These are phyloP conservation scores for Ophiocordyceps sinensis DNA, from an alignment of 2,329 filamentous ascomycete species.

Conservation along the genomic window DNA sequence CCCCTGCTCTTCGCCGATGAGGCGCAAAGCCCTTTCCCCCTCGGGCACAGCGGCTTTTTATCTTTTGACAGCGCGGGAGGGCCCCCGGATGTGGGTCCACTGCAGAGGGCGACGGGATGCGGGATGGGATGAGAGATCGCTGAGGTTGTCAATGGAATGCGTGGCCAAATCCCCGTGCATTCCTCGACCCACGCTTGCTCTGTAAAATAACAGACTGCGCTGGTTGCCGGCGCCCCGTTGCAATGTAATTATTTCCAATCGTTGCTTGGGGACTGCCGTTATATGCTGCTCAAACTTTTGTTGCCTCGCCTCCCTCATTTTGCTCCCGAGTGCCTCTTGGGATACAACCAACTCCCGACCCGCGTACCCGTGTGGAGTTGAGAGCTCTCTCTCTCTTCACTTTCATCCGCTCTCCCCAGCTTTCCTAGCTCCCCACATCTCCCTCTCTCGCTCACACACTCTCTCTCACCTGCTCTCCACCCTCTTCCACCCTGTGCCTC, in stretches of 20 bases:
- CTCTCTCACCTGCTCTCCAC: background rate
- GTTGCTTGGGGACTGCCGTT: background rate
- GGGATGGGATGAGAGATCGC: background rate
- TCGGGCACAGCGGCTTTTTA: background rate
- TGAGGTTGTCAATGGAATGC: constrained; percentile 2
- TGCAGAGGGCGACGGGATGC: background rate
- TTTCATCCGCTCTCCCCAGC: background rate
- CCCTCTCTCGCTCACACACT: background rate
- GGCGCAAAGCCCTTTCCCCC: background rate
- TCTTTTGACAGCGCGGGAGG: background rate
- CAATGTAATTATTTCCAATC: constrained; percentile 1
- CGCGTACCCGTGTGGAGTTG: constrained; percentile 1
- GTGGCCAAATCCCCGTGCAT: constrained; percentile 2
- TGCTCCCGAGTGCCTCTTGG: background rate
- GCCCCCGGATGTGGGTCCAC: constrained; percentile 1
- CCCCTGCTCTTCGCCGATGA: constrained; percentile 1
- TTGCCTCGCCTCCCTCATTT: background rate
- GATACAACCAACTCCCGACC: constrained; percentile 1
- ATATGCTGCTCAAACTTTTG: constrained; percentile 1
- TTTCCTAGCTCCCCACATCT: background rate
- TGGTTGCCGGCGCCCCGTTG: constrained; percentile 1
- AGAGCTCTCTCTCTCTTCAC: background rate
- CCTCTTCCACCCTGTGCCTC: background rate
- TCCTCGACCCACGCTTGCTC: constrained; percentile 1
- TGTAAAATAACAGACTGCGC: constrained; percentile 1